Base-by-base conservation (phyloP, 371 early-diverging fungal species). In the Phascolomyces articulosus region DNA sequence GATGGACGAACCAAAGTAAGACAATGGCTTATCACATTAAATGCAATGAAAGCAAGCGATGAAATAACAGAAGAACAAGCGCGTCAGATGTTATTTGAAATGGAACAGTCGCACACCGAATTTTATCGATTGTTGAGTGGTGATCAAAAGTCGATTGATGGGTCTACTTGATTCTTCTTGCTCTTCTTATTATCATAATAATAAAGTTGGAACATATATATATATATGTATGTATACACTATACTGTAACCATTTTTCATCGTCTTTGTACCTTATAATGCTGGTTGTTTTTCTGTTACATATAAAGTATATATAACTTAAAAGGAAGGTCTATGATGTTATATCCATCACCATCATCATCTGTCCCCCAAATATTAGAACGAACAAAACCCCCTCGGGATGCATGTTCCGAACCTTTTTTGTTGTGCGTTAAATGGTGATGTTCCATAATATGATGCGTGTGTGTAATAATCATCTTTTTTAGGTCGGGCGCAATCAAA, bases 31-130 rank as follows among this genome's bases (percentile, higher is more conserved):
- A 95, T 96, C 26, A 87, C 87, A 6, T 66, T 97, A 56, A 95
- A 98, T 71, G 78, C 88, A 18, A 95, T 95, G 96, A 94, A 93
- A 78, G 95, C 95, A 18, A 89, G 88, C 53, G 97, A 97, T 40
- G 90, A 91, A 64, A 78, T 98, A n/a, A 84, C 84, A 20, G 91
- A 90, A 29, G 94, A 95, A 40, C 96, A 98, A 73, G 87, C 88
- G 6, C 85, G 98, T 40, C 98, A 98, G 77, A 79, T 98, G 70
- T 70, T 91, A 34, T 98, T 98, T 82, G 98, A 98, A 66, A 82
- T 98, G 55, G 97, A 96, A 58, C 93, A 89, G 23, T 78, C 87
- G 10, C 84, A 89, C 61, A 80, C 78, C 34, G 87, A 85, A 13
- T 91, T 91, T 66, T 85, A 85, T 69, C 80, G 84, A 48, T 74